Evolutionary conservation across 75 land plant genomes (phyloP).

Genomic region (Sequoia sempervirens): DNA sequence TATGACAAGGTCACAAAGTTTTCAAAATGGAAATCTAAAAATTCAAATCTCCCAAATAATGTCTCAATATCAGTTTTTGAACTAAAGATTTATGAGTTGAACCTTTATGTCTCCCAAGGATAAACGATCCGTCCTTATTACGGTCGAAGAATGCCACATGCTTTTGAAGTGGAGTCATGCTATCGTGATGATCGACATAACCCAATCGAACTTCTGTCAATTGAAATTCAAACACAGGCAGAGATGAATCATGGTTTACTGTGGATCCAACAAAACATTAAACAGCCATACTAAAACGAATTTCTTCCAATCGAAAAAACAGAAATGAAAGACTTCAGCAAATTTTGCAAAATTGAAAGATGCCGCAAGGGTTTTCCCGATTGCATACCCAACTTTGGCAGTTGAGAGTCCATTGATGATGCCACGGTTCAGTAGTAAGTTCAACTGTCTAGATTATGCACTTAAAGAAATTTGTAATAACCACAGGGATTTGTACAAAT

Average conservation of each 20-base stretch:
- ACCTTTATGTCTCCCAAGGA: slow-evolving; percentile 72
- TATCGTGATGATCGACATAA: not conserved
- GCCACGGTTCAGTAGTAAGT: not conserved
- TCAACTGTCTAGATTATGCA: not conserved
- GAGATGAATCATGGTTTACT: not conserved
- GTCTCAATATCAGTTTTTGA: no score
- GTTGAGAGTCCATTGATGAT: not conserved
- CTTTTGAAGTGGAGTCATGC: slow-evolving; percentile 36
- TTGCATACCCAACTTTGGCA: not conserved
- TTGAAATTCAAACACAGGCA: not conserved
- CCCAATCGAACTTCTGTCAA: not conserved
- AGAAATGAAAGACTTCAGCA: no score
- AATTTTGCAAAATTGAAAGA: no score
- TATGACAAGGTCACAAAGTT: no score
- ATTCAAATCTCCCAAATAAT: no score
- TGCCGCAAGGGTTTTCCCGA: not conserved
- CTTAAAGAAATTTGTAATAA: no score
- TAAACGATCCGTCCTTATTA: slow-evolving; percentile 60
- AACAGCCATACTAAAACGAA: not conserved
- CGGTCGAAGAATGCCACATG: slow-evolving; percentile 66
- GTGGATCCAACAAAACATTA: not conserved
- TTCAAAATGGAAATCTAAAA: no score
- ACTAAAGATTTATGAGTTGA: not conserved
- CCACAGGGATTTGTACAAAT: no score
- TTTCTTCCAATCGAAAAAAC: not conserved